These are phyloP conservation scores for Exophiala sp. DNA, from an alignment of 2,329 filamentous ascomycete genomes.

Conservation along the genomic window DNA sequence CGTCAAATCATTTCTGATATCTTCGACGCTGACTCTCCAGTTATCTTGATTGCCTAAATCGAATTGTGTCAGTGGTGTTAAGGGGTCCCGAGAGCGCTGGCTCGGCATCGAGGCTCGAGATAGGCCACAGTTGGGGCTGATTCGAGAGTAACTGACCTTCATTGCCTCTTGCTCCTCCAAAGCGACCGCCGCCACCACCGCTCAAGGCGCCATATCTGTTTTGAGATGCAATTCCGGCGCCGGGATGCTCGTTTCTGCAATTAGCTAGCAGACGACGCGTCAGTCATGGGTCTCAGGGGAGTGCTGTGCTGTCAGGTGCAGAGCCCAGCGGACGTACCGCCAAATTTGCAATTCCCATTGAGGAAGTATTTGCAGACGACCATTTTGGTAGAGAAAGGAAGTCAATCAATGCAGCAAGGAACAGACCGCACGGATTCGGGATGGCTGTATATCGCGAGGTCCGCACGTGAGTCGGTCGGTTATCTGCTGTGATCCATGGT, in stretches of 20 bases:
- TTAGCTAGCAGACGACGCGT: constrained; percentile 39
- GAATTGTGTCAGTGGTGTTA: too few species aligned
- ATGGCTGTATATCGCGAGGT: too few species aligned
- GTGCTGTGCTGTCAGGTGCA: background rate
- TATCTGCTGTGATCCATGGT: too few species aligned
- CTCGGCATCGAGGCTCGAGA: too few species aligned
- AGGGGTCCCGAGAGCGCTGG: too few species aligned
- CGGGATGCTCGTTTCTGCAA: constrained; percentile 57
- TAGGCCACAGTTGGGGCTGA: too few species aligned
- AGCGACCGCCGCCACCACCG: constrained; percentile 18
- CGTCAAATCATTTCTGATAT: constrained; percentile 61
- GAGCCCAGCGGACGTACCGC: constrained; percentile 44
- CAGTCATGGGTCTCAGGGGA: background rate
- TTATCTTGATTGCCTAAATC: constrained; percentile 32
- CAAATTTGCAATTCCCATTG: constrained; percentile 60
- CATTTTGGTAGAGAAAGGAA: constrained; percentile 31
- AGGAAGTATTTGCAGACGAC: constrained; percentile 59
- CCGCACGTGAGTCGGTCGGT: too few species aligned
- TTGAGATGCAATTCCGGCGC: constrained; percentile 32
- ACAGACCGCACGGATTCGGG: background rate
- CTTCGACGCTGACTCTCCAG: constrained; percentile 47
- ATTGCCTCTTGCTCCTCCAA: constrained; percentile 10
- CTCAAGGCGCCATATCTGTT: constrained; percentile 24
- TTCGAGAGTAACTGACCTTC: constrained; percentile 9
- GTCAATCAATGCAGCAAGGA: background rate